Evolutionary conservation across 148 eudicot species (phyloP).

Genomic region (Rhododendron ferrugineum): DNA sequence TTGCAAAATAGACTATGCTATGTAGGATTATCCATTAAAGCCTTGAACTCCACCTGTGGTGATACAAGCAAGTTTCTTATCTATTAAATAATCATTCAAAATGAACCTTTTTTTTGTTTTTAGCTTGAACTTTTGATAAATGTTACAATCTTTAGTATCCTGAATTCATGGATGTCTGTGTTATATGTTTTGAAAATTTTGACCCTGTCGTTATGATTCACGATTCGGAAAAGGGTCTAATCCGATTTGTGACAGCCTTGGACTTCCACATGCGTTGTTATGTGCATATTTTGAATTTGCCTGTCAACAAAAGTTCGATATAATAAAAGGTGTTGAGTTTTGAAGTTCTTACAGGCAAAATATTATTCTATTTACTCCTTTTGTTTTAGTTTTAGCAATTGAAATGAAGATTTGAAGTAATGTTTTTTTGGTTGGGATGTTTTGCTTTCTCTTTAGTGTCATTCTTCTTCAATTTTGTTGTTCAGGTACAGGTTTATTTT

Average conservation of each 20-base stretch:
- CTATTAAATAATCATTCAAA: background rate
- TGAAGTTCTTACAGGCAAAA: background rate
- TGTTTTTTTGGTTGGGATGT: background rate
- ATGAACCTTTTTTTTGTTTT: background rate
- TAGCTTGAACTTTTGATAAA: background rate
- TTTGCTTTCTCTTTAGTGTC: background rate
- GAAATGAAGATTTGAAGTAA: background rate
- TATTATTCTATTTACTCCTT: background rate
- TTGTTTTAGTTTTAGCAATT: background rate
- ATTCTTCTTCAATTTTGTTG: background rate
- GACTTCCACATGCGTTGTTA: background rate
- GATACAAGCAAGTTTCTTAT: background rate
- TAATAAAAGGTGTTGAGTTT: background rate
- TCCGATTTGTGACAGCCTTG: background rate
- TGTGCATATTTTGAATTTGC: background rate
- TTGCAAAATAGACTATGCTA: background rate
- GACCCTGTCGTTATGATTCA: background rate
- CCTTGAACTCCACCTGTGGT: background rate
- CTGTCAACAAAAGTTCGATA: background rate
- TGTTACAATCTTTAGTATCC: background rate
- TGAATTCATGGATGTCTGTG: background rate
- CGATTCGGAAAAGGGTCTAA: background rate
- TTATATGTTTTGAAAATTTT: background rate
- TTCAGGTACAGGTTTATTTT: background rate
- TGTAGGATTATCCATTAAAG: background rate